A percentile compares a stretch with the other conserved stretches of the same genome.
Evolutionary conservation across 345 rosid genomes (phyloP).

Genomic region (Hirschfeldia incana): DNA sequence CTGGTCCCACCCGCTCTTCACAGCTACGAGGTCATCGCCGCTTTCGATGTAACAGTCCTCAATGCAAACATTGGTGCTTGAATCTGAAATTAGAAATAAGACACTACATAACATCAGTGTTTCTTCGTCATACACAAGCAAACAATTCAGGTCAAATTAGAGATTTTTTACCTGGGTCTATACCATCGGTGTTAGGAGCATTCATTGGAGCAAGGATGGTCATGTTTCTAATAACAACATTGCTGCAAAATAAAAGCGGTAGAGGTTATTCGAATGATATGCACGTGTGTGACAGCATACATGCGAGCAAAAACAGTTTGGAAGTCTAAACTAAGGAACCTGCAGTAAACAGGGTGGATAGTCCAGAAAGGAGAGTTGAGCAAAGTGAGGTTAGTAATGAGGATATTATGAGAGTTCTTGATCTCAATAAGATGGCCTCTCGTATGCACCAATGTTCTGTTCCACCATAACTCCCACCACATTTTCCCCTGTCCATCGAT

Average conservation of each 20-base stretch:
- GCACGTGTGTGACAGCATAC: background rate
- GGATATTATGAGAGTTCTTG: constrained; percentile 71
- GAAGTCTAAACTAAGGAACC: constrained; percentile 44
- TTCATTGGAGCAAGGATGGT: constrained; percentile 88
- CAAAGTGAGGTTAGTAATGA: constrained; percentile 84
- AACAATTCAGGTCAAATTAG: background rate
- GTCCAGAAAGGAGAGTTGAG: constrained; percentile 97
- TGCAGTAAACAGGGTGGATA: constrained; percentile 92
- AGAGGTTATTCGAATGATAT: constrained; percentile 12
- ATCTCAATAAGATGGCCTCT: constrained; percentile 95
- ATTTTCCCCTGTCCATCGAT: constrained; percentile 95
- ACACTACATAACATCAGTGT: background rate
- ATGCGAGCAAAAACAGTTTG: background rate
- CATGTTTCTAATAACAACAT: constrained; percentile 82
- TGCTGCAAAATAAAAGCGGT: constrained; percentile 44
- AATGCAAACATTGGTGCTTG: constrained; percentile 82
- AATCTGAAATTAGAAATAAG: constrained; percentile 52
- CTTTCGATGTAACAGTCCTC: constrained; percentile 95
- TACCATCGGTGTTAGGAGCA: constrained; percentile 98
- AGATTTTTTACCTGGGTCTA: constrained; percentile 69
- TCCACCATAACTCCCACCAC: constrained; percentile 99
- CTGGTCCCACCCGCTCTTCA: constrained; percentile 98
- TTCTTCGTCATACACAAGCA: background rate
- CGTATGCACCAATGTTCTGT: constrained; percentile 77
- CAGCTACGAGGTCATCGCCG: constrained; percentile 94